These are phyloP conservation scores for Neospermospora avenae DNA, from an alignment of 2,329 filamentous ascomycete genomes.

Conservation along the genomic window DNA sequence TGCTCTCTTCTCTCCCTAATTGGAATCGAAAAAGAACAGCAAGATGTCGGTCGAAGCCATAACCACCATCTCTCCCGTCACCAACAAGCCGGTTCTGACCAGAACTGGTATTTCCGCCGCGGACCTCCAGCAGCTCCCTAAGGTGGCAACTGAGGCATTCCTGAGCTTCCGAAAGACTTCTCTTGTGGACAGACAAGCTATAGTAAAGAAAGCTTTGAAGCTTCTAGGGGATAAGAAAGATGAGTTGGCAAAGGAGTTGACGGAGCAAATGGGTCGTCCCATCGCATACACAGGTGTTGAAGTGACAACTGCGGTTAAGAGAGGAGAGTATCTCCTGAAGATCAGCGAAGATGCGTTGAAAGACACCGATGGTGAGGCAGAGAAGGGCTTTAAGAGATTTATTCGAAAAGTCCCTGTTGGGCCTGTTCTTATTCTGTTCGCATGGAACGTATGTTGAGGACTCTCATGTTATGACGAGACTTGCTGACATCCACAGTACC, in stretches of 20 bases:
- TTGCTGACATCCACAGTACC: conserved; percentile 60
- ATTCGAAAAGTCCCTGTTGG: conserved; percentile 87
- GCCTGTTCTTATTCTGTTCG: conserved; percentile 84
- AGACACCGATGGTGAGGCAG: conserved; percentile 76
- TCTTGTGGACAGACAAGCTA: conserved; percentile 71
- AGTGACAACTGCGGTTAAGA: conserved; percentile 78
- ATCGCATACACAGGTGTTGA: conserved; percentile 85
- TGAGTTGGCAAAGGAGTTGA: conserved; percentile 79
- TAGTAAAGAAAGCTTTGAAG: conserved; percentile 76
- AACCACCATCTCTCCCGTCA: conserved; percentile 84
- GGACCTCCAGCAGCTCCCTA: conserved; percentile 70
- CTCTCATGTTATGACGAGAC: conserved; percentile 21
- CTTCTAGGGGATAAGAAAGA: conserved; percentile 69
- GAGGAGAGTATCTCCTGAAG: conserved; percentile 81
- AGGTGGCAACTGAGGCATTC: conserved; percentile 72
- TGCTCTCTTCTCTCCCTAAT: neutral
- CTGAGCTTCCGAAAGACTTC: conserved; percentile 71
- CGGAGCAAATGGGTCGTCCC: conserved; percentile 91
- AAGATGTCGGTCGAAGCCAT: conserved; percentile 62
- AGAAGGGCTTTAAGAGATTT: conserved; percentile 86
- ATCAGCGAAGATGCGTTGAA: conserved; percentile 75
- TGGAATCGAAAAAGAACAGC: neutral
- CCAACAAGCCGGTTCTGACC: conserved; percentile 78
- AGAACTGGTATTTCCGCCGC: conserved; percentile 69
- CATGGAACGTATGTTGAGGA: conserved; percentile 76